These are phyloP conservation scores for Cardamine chenopodiifolia DNA, from an alignment of 345 rosid species.

Conservation along the genomic window DNA sequence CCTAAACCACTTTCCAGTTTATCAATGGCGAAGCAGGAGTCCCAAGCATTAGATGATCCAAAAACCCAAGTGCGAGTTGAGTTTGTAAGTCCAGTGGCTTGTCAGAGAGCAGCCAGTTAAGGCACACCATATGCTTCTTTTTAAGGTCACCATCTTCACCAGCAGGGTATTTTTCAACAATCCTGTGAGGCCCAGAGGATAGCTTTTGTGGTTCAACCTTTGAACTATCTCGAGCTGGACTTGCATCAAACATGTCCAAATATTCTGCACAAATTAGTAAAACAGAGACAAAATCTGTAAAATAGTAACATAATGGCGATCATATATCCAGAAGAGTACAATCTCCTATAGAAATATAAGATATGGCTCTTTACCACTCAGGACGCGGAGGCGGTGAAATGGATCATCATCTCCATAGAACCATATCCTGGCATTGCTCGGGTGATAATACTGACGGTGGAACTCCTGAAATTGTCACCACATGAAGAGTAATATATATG, in stretches of 20 bases:
- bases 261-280: conserved; percentile 57
- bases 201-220: conserved; percentile 61
- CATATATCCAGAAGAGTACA: background rate
- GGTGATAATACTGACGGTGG: conserved; percentile 85
- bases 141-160: conserved; percentile 74
- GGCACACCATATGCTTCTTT: conserved; percentile 92
- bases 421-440: conserved; percentile 95
- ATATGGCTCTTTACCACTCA: conserved; percentile 62
- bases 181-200: conserved; percentile 69
- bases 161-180: conserved; percentile 79
- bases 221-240: conserved; percentile 67
- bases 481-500: conserved; percentile 7
- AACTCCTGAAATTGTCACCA: conserved; percentile 63
- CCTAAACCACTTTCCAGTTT: conserved; percentile 93
- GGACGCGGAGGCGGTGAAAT: conserved; percentile 66
- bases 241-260: conserved; percentile 73
- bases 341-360: background rate
- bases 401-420: conserved; percentile 96
- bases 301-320: background rate
- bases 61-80: conserved; percentile 77
- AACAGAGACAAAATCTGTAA: conserved; percentile 8
- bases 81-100: conserved; percentile 83
- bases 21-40: conserved; percentile 93
- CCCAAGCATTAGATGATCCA: conserved; percentile 93
- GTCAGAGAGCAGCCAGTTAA: conserved; percentile 89